These are phyloP conservation scores for Neonectria sp. DNA, from an alignment of 2,329 filamentous ascomycete genomes.

Conservation along the genomic window DNA sequence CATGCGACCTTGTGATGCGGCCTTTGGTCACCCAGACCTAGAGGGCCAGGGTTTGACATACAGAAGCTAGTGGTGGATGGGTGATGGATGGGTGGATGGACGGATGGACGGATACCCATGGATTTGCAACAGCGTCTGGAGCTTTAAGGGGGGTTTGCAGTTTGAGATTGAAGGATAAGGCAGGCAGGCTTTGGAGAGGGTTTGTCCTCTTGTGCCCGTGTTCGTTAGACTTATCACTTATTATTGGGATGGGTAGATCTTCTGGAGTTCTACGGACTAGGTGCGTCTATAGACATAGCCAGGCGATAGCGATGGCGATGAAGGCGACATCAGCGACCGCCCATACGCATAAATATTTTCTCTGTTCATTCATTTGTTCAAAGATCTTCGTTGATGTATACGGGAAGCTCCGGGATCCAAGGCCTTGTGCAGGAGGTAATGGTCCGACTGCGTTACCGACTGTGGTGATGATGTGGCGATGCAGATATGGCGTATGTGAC, in stretches of 20 bases:
- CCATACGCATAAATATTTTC: not conserved
- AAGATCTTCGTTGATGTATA: not conserved
- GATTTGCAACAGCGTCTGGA: constrained; percentile 28
- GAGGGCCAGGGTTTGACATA: constrained; percentile 15
- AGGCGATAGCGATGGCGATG: not conserved
- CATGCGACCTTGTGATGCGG: constrained; percentile 32
- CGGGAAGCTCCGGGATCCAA: constrained; percentile 10
- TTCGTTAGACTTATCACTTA: constrained; percentile 24
- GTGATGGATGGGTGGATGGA: constrained; percentile 31
- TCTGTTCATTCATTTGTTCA: constrained; percentile 6
- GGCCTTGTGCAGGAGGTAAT: constrained; percentile 13
- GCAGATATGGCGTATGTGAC: constrained; percentile 21
- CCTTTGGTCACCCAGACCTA: constrained; percentile 25
- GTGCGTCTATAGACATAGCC: constrained; percentile 18
- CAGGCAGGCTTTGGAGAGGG: constrained; percentile 7
- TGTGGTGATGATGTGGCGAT: constrained; percentile 33
- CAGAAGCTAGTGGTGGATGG: constrained; percentile 19
- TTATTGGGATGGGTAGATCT: constrained; percentile 21
- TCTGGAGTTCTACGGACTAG: constrained; percentile 25
- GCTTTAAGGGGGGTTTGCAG: constrained; percentile 19
- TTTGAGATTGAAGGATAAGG: constrained; percentile 25
- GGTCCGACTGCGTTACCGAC: constrained; percentile 8
- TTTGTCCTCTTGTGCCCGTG: not conserved
- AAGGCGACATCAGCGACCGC: constrained; percentile 10
- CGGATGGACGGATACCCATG: constrained; percentile 41